phyloP scores from a whole-genome alignment of 2,329 filamentous ascomycete genomes.

The Escovopsis sp. region DNA sequence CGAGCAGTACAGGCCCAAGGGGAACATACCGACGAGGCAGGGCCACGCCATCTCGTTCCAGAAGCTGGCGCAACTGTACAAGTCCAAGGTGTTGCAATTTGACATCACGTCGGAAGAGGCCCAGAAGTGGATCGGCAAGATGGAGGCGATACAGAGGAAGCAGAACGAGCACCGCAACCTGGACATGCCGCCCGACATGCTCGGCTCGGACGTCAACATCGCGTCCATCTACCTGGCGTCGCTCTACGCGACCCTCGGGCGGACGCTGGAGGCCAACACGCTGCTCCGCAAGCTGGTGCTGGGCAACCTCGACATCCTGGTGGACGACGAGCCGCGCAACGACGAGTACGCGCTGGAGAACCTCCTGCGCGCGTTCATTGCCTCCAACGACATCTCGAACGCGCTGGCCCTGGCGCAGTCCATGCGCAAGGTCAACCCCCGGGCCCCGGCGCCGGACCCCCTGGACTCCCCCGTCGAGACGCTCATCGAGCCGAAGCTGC shows the following conservation, averaged over 20 bases:
- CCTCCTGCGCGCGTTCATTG: slow-evolving; percentile 24
- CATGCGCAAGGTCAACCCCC: slow-evolving; percentile 21
- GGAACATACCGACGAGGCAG: slow-evolving; percentile 23
- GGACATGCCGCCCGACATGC: slow-evolving; percentile 25
- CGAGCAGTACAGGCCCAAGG: slow-evolving; percentile 23
- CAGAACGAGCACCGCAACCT: slow-evolving; percentile 23
- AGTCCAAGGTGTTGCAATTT: slow-evolving; percentile 16
- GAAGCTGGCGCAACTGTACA: slow-evolving; percentile 23
- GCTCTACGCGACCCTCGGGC: slow-evolving; percentile 20
- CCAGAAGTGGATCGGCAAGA: slow-evolving; percentile 17
- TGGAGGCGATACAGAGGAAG: slow-evolving; percentile 22
- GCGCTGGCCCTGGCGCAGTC: slow-evolving; percentile 24
- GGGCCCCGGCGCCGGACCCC: slow-evolving; percentile 13
- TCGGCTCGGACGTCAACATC: slow-evolving; percentile 27
- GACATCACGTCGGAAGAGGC: slow-evolving; percentile 15
- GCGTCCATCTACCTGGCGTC: slow-evolving; percentile 26
- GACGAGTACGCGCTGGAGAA: slow-evolving; percentile 28
- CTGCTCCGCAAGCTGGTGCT: slow-evolving; percentile 20
- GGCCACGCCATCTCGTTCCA: slow-evolving; percentile 27
- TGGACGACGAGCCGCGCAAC: slow-evolving; percentile 26
- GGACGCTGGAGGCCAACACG: slow-evolving; percentile 12
- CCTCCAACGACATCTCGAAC: slow-evolving; percentile 21
- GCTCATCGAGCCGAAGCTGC: slow-evolving; percentile 21
- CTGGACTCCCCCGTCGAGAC: slow-evolving; percentile 15
- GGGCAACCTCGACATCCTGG: slow-evolving; percentile 23